These are phyloP conservation scores for Psilocybe azurescens DNA, from an alignment of 768 basidiomycete species.

Conservation along the genomic window DNA sequence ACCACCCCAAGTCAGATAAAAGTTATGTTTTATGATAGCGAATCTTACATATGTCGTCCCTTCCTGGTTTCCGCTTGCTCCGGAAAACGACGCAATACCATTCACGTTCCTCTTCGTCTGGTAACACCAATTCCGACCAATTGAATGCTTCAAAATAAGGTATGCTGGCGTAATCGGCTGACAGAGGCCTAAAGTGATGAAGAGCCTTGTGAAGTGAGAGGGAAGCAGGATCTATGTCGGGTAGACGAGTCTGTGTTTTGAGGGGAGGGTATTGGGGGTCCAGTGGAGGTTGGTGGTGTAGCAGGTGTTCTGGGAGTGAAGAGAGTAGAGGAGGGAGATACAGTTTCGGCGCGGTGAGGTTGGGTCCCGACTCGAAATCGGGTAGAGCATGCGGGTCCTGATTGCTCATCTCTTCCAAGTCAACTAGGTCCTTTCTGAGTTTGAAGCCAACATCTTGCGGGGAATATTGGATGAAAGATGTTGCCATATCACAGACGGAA, in stretches of 20 bases:
- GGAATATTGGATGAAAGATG: too few species aligned
- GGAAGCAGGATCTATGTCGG: constrained; percentile 85
- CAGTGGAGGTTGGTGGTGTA: constrained; percentile 29
- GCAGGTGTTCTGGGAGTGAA: constrained; percentile 59
- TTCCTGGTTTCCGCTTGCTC: constrained; percentile 73
- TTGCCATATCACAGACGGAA: constrained; percentile 25
- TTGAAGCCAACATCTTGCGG: neutral
- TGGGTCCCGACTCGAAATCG: constrained; percentile 18
- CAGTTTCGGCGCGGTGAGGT: constrained; percentile 54
- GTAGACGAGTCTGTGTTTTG: constrained; percentile 76
- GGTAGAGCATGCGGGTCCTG: constrained; percentile 26
- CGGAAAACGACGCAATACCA: constrained; percentile 96
- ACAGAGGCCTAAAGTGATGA: constrained; percentile 72
- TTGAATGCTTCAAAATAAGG: constrained; percentile 87
- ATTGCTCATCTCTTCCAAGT: constrained; percentile 7
- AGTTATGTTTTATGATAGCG: neutral
- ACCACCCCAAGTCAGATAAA: constrained; percentile 5
- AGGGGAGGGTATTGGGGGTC: constrained; percentile 45
- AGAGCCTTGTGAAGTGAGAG: constrained; percentile 86
- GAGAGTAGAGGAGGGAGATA: constrained; percentile 89
- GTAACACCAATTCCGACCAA: constrained; percentile 76
- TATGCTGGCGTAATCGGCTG: constrained; percentile 60
- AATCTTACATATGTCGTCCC: constrained; percentile 66
- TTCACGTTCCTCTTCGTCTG: constrained; percentile 74
- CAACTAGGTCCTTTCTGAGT: neutral